Evolutionary conservation across 2,329 filamentous ascomycete species (phyloP).

Genomic region (Xylariaceae sp.): DNA sequence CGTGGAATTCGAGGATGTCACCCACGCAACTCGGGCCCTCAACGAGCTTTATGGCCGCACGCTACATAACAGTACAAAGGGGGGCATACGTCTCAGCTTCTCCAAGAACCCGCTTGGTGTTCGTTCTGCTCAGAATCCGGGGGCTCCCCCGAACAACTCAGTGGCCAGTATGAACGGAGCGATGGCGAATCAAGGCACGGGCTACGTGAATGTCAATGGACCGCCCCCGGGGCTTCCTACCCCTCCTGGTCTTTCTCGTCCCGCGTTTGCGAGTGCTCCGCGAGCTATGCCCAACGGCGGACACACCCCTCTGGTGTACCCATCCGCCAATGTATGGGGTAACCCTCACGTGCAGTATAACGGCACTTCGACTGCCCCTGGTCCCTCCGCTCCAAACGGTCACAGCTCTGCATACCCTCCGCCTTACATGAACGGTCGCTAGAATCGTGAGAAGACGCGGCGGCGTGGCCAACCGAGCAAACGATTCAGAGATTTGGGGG

Average conservation of each 20-base stretch:
- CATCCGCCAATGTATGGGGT: conserved; percentile 23
- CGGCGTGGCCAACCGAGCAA: too few relatives aligned
- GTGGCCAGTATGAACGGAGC: conserved; percentile 56
- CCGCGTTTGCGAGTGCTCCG: conserved; percentile 18
- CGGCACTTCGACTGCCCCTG: conserved; percentile 20
- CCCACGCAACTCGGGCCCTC: conserved; percentile 84
- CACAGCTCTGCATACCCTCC: conserved; percentile 21
- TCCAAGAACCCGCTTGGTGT: conserved; percentile 96
- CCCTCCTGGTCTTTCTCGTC: conserved; percentile 60
- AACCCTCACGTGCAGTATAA: conserved; percentile 22
- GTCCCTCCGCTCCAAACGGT: background rate
- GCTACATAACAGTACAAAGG: conserved; percentile 87
- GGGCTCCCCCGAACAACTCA: conserved; percentile 33
- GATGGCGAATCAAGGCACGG: conserved; percentile 46
- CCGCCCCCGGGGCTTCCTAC: conserved; percentile 77
- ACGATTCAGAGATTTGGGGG: too few relatives aligned
- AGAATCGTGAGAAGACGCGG: too few relatives aligned
- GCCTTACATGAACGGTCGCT: conserved; percentile 27
- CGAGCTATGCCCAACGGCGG: conserved; percentile 19
- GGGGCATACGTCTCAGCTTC: conserved; percentile 91
- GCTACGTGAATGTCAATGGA: conserved; percentile 64
- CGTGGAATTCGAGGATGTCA: conserved; percentile 93
- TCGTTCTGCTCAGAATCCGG: conserved; percentile 64
- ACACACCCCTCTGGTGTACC: conserved; percentile 22
- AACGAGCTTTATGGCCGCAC: conserved; percentile 83